Evolutionary conservation across 805 yeast genomes (phyloP), one percentile per base, ranked within the genome.

Genomic region (Suhomyces prunicola): DNA sequence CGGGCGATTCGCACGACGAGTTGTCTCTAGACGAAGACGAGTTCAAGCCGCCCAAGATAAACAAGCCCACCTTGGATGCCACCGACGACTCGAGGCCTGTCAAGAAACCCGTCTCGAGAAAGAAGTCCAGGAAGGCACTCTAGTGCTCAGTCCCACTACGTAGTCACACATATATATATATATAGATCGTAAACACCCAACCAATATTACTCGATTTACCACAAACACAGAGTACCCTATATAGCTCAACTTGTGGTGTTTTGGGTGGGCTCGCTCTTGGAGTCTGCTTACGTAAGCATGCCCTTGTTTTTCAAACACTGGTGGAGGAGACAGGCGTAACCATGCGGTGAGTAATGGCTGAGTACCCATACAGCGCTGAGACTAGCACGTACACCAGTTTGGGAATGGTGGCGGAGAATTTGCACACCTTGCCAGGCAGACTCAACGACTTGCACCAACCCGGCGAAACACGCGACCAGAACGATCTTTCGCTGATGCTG

Each of bases 1-100:
- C 70, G 24, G 77, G 71, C 50, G 70, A 69, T 22, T 58, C 65
- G 17, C 66, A 64, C 53, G 74, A 69, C 47, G 72, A 68, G 22
- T 58, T 64, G 47, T 59, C 66, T 36, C 67, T 64, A 40, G 67
- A 65, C 24, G 55, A 51, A 33, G 48, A 46, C 15, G 57, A 55
- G 17, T 19, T 31, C 42, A 47, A 47, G n/a, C 42, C 24, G 46
- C 46, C 46, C 26, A 41, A 41, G 15, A 23, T 41, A 23, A 23
- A 15, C 9, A 42, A 42, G 29, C 46, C 46, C 6, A 24, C 22
- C 4, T 42, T 42, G 17, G 46, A 42, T 1, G n/a, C 46, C 6
- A 24, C 46, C 6, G 46, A 39, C 23, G 46, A 23, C 6, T 8
- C 15, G 4, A 23, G 42, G n/a, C 42, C 42, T 5, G 9, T 39